phyloP scores from a whole-genome alignment of 1,284 basidiomycete species.

The Lignosus rhinocerotis region DNA sequence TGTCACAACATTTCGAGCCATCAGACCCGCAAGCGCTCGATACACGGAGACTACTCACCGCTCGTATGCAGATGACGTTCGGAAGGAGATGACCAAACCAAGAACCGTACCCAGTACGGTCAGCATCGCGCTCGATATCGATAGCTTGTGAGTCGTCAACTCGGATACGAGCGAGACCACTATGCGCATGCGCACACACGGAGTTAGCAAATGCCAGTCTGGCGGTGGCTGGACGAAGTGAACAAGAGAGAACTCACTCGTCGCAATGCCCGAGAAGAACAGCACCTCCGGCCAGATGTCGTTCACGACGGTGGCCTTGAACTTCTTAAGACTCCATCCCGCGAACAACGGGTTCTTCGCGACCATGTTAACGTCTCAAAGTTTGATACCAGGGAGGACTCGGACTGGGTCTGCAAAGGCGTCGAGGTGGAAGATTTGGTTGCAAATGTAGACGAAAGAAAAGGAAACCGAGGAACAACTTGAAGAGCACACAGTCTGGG shows the following conservation, averaged over 20 bases:
- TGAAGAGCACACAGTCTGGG: background rate
- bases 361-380: conserved; percentile 24
- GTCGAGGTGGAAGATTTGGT: background rate
- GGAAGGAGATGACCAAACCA: conserved; percentile 42
- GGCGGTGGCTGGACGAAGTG: background rate
- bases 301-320: conserved; percentile 62
- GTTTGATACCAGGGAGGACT: no score
- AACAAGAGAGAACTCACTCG: conserved; percentile 43
- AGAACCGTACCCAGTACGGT: conserved; percentile 45
- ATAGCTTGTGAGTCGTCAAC: conserved; percentile 43
- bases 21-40: background rate
- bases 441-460: background rate
- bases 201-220: background rate
- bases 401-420: background rate
- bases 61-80: conserved; percentile 60
- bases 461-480: background rate
- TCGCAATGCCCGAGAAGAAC: conserved; percentile 55
- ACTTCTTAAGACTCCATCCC: conserved; percentile 44
- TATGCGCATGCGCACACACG: conserved; percentile 21
- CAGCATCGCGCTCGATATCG: conserved; percentile 43
- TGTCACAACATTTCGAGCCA: background rate
- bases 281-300: conserved; percentile 64
- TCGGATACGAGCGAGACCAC: conserved; percentile 55
- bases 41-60: conserved; percentile 43
- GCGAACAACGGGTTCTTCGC: conserved; percentile 32